Percentiles rank a stretch among this genome's conserved stretches.
Conservation (phyloP, 2,329 filamentous ascomycete genomes). For the Proliferodiscus dingleyae region DNA sequence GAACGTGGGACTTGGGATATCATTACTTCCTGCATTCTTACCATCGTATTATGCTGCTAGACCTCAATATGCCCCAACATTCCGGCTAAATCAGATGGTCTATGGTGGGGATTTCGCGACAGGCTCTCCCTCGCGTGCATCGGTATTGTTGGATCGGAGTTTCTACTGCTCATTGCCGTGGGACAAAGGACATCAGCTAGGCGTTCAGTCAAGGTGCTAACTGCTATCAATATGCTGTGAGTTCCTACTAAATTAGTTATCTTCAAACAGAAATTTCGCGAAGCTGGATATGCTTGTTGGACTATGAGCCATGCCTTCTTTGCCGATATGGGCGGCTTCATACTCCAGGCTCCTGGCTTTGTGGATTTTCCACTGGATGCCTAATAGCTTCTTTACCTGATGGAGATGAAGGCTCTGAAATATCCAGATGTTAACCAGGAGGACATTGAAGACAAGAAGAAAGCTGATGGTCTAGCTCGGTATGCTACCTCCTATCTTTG, state of each 20-base stretch:
- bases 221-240: too few relatives aligned
- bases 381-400: slow-evolving; percentile 32
- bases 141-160: neutral
- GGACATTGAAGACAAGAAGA: slow-evolving; percentile 31
- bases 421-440: slow-evolving; percentile 24
- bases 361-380: slow-evolving; percentile 34
- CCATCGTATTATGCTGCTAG: neutral
- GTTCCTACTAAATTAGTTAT: too few relatives aligned
- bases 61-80: neutral
- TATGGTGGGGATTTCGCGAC: neutral
- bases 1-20: neutral
- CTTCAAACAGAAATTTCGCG: too few relatives aligned
- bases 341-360: slow-evolving; percentile 29
- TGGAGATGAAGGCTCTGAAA: slow-evolving; percentile 28
- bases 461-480: slow-evolving; percentile 30
- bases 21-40: neutral
- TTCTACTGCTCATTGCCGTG: neutral
- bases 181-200: neutral
- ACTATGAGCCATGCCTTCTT: slow-evolving; percentile 37
- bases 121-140: neutral
- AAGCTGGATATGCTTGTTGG: slow-evolving; percentile 28
- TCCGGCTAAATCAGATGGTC: neutral
- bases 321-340: slow-evolving; percentile 38
- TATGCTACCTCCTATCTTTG: too few relatives aligned
- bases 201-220: neutral